These are phyloP conservation scores for Zizania latifolia DNA, from an alignment of 176 grass and related monocot genomes.

Conservation along the genomic window DNA sequence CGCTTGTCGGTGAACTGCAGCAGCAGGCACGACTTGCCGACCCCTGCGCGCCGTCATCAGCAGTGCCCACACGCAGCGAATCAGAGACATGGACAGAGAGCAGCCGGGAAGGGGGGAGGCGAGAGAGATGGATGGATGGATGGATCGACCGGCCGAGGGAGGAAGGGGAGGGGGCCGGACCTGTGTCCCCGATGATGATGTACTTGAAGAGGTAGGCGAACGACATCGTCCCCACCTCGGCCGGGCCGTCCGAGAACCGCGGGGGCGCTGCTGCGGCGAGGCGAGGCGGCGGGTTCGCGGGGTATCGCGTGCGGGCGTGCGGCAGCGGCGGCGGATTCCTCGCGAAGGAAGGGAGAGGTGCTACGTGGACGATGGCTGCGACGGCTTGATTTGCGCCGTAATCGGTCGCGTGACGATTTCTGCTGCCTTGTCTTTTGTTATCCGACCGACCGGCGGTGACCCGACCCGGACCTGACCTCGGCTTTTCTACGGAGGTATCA, in stretches of 20 bases:
- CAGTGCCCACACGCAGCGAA: background rate
- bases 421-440: no score
- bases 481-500: no score
- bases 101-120: background rate
- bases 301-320: background rate
- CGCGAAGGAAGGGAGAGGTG: background rate
- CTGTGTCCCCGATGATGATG: slow-evolving; percentile 99
- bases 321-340: background rate
- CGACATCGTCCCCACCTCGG: slow-evolving; percentile 42
- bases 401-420: no score
- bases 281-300: background rate
- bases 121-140: no score
- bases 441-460: no score
- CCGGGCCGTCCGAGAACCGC: background rate
- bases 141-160: background rate
- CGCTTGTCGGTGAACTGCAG: slow-evolving; percentile 86
- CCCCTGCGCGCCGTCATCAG: slow-evolving; percentile 24
- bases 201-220: slow-evolving; percentile 99
- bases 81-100: background rate
- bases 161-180: slow-evolving; percentile 1
- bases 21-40: slow-evolving; percentile 77
- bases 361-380: background rate
- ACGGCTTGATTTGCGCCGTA: background rate
- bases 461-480: no score
- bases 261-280: background rate